Conservation (phyloP, 2,329 filamentous ascomycete genomes). For the Calonectria hongkongensis region DNA sequence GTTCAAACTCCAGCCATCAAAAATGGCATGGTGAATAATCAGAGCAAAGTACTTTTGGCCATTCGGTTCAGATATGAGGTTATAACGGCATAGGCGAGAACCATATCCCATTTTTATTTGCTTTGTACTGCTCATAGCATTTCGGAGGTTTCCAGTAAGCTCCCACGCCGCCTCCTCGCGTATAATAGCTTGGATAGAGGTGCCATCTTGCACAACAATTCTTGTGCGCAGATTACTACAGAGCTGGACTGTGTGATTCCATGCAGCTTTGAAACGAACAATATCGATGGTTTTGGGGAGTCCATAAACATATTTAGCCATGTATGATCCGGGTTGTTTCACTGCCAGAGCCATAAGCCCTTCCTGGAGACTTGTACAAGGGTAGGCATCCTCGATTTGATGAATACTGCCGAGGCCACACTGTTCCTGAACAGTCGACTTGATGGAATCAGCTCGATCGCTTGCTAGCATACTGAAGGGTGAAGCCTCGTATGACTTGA, state of each 20-base stretch:
- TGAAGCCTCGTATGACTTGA: background rate
- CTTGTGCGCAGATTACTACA: constrained; percentile 28
- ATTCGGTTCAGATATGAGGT: background rate
- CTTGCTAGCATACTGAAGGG: constrained; percentile 10
- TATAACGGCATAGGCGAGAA: constrained; percentile 13
- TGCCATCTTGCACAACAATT: constrained; percentile 2
- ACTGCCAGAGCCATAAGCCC: constrained; percentile 56
- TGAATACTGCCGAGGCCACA: constrained; percentile 4
- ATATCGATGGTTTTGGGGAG: constrained; percentile 11
- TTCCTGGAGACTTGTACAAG: constrained; percentile 60
- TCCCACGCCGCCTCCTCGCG: constrained; percentile 21
- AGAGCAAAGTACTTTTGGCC: constrained; percentile 9
- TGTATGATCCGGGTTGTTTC: constrained; percentile 38
- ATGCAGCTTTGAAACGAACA: constrained; percentile 14
- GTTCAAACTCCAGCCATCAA: constrained; percentile 29
- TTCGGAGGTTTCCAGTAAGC: background rate
- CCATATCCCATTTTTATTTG: constrained; percentile 20
- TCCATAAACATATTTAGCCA: constrained; percentile 30
- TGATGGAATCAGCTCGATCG: background rate
- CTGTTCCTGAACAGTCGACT: background rate
- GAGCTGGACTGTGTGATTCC: constrained; percentile 7
- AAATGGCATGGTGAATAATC: constrained; percentile 26
- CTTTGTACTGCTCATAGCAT: background rate
- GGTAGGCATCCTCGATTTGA: constrained; percentile 58
- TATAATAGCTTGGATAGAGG: constrained; percentile 16